Conservation (phyloP, 1,284 basidiomycete species). For the Microbotryum violaceum region DNA sequence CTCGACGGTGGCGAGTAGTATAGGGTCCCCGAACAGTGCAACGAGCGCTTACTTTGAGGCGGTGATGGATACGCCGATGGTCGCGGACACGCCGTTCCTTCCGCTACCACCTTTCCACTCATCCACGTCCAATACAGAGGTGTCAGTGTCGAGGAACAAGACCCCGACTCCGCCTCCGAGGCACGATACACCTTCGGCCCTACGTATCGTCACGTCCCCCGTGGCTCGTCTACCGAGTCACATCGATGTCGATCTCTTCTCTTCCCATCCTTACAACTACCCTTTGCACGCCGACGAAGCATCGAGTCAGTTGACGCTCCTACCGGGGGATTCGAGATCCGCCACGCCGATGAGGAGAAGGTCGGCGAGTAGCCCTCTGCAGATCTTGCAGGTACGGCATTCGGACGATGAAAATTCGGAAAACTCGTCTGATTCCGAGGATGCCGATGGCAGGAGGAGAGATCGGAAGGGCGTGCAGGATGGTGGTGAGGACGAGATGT, state of each 20-base stretch:
- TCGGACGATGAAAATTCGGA: conserved; percentile 10
- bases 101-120: conserved; percentile 1
- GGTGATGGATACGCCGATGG: conserved; percentile 2
- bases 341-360: not conserved
- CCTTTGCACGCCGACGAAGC: too few relatives aligned
- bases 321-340: too few relatives aligned
- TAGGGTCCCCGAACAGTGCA: too few relatives aligned
- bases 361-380: not conserved
- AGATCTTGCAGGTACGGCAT: conserved; percentile 22
- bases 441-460: not conserved
- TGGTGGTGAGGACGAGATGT: not conserved
- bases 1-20: too few relatives aligned
- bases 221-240: too few relatives aligned
- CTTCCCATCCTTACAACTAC: too few relatives aligned
- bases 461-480: not conserved
- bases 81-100: not conserved
- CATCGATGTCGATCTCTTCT: too few relatives aligned
- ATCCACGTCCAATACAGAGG: conserved; percentile 3
- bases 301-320: too few relatives aligned
- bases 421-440: not conserved
- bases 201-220: too few relatives aligned
- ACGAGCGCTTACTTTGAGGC: conserved; percentile 7
- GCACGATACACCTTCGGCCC: too few relatives aligned
- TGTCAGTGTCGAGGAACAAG: too few relatives aligned
- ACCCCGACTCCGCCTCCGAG: too few relatives aligned